Percentiles rank a stretch among this genome's conserved stretches.
Conservation (phyloP, 2,329 filamentous ascomycete genomes). For the Thielaviopsis musarum region DNA sequence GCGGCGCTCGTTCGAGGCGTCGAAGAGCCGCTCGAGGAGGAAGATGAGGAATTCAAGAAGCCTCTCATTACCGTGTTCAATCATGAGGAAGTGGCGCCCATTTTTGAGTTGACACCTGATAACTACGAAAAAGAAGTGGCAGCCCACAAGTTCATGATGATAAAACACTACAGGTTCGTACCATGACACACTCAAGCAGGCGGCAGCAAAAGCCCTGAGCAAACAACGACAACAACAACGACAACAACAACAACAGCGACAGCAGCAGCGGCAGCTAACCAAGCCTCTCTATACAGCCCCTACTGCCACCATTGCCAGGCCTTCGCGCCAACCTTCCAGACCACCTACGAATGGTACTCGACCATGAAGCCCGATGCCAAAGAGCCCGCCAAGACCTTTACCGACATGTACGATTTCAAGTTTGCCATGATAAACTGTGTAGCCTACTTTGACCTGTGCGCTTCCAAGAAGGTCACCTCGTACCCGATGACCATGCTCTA, state of each 20-base stretch:
- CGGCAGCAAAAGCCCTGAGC: too few species aligned
- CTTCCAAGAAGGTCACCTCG: constrained; percentile 44
- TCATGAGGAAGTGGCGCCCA: constrained; percentile 45
- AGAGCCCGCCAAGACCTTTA: constrained; percentile 45
- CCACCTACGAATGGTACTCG: constrained; percentile 85
- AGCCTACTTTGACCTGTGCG: constrained; percentile 65
- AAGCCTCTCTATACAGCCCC: constrained; percentile 26
- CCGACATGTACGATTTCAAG: constrained; percentile 72
- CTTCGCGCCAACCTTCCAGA: constrained; percentile 77
- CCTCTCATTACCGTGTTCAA: constrained; percentile 42
- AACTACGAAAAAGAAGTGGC: constrained; percentile 41
- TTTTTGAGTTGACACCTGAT: constrained; percentile 40
- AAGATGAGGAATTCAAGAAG: constrained; percentile 15
- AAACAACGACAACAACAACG: not conserved
- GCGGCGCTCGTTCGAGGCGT: constrained; percentile 21
- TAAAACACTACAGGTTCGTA: constrained; percentile 52
- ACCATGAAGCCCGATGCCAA: constrained; percentile 58
- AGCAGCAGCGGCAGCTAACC: not conserved
- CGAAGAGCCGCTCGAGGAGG: constrained; percentile 19
- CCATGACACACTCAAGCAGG: too few species aligned
- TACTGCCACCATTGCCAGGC: constrained; percentile 57
- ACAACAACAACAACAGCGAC: not conserved
- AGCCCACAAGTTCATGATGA: constrained; percentile 33
- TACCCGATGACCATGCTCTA: constrained; percentile 70
- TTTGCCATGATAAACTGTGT: constrained; percentile 79